These are phyloP conservation scores for Ascochyta lentis DNA, from an alignment of 2,329 filamentous ascomycete genomes.

Conservation along the genomic window DNA sequence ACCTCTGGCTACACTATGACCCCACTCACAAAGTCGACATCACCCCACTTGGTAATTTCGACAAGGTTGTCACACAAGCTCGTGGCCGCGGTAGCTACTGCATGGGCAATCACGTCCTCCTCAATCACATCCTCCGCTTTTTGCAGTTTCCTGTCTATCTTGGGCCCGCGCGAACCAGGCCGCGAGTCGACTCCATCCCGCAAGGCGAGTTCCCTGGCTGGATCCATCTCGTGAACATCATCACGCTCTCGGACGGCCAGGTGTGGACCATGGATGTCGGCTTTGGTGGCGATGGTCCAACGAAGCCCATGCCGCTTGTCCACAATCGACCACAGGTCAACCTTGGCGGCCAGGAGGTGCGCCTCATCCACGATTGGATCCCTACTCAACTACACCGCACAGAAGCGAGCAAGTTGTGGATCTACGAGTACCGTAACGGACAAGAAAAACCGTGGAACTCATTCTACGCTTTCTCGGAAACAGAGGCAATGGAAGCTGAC, in stretches of 20 bases:
- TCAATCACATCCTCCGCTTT: constrained; percentile 59
- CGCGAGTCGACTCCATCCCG: constrained; percentile 38
- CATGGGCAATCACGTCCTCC: constrained; percentile 65
- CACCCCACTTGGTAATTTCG: constrained; percentile 56
- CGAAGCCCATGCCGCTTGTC: constrained; percentile 62
- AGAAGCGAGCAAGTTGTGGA: constrained; percentile 60
- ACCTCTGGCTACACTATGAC: constrained; percentile 61
- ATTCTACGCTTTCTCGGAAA: constrained; percentile 52
- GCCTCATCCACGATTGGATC: constrained; percentile 59
- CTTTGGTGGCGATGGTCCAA: constrained; percentile 69
- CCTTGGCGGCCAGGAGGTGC: constrained; percentile 63
- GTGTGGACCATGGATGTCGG: constrained; percentile 66
- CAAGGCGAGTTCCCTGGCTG: constrained; percentile 57
- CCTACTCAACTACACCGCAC: constrained; percentile 51
- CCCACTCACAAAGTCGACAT: constrained; percentile 45
- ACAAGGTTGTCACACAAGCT: constrained; percentile 56
- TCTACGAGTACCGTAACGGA: constrained; percentile 64
- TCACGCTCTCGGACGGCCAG: constrained; percentile 59
- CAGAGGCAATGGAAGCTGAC: constrained; percentile 50
- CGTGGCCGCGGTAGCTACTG: constrained; percentile 64
- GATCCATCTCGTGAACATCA: constrained; percentile 69
- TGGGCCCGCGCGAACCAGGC: constrained; percentile 58
- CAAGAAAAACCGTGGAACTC: constrained; percentile 49
- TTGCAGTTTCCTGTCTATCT: constrained; percentile 63
- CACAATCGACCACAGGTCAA: constrained; percentile 53